Percentiles rank a stretch among this genome's conserved stretches.
These are phyloP conservation scores for Cymbidium sinense DNA, from an alignment of 106 monocot species.

Conservation along the genomic window DNA sequence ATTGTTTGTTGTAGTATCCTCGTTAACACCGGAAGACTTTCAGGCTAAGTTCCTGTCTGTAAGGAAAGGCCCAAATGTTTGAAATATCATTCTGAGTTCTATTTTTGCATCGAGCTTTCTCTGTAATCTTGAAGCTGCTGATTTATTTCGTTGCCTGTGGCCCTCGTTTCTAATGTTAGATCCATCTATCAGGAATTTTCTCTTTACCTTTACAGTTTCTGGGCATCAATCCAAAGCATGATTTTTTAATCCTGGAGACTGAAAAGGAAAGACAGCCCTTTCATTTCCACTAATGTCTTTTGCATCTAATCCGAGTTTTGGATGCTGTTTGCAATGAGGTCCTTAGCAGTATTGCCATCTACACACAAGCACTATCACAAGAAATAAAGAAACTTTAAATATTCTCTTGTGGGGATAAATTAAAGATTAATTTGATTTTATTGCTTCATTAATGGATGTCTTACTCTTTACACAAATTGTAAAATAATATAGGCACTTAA, in stretches of 20 bases:
- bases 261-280: neutral
- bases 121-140: too few relatives aligned
- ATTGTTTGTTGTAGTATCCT: too few relatives aligned
- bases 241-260: neutral
- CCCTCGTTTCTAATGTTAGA: neutral
- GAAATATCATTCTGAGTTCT: too few relatives aligned
- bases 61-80: too few relatives aligned
- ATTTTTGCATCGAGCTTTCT: too few relatives aligned
- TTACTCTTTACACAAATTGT: neutral
- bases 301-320: neutral
- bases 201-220: neutral
- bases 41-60: too few relatives aligned
- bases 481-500: neutral
- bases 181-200: neutral
- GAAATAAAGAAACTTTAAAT: neutral
- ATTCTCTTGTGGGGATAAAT: neutral
- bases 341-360: neutral
- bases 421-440: slow-evolving; percentile 1
- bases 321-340: neutral
- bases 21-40: too few relatives aligned
- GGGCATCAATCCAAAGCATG: neutral
- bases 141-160: too few relatives aligned
- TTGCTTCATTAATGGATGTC: neutral
- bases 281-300: neutral
- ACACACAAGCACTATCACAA: neutral